phyloP scores from a whole-genome alignment of 306 rosid species.

The Ceratonia siliqua region DNA sequence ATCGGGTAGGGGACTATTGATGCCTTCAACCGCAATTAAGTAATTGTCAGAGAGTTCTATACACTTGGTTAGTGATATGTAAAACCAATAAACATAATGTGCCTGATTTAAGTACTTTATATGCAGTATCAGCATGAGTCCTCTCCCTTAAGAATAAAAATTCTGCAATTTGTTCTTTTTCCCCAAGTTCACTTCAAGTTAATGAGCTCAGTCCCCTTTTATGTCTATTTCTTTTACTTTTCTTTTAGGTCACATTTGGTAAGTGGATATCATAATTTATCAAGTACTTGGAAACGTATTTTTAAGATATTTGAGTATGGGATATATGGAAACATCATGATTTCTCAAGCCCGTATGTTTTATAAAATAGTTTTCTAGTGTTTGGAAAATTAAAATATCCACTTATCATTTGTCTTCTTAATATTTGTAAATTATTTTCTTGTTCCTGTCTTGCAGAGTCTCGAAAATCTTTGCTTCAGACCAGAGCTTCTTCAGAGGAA shows the following conservation, averaged over 20 bases:
- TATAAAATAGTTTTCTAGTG: background rate
- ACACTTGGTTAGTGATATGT: background rate
- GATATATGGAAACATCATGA: background rate
- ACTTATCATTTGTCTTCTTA: background rate
- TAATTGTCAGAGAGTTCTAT: background rate
- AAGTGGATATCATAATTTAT: background rate
- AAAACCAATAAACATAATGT: background rate
- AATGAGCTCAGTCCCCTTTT: background rate
- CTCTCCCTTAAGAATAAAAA: background rate
- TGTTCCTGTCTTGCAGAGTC: constrained; percentile 45
- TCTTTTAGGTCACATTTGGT: background rate
- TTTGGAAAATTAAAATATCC: background rate
- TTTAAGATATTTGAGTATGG: background rate
- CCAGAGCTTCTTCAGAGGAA: constrained; percentile 88
- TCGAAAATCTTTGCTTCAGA: constrained; percentile 55
- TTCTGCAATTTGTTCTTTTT: background rate
- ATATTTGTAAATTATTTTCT: background rate
- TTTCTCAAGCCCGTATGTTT: background rate
- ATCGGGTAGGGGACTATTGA: background rate
- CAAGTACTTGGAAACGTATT: background rate
- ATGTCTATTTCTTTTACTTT: background rate
- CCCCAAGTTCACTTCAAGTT: background rate
- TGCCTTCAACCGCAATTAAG: background rate
- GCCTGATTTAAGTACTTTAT: background rate
- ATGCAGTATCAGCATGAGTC: background rate